These are phyloP conservation scores for Trametes gibbosa DNA, from an alignment of 768 basidiomycete species.

Conservation along the genomic window DNA sequence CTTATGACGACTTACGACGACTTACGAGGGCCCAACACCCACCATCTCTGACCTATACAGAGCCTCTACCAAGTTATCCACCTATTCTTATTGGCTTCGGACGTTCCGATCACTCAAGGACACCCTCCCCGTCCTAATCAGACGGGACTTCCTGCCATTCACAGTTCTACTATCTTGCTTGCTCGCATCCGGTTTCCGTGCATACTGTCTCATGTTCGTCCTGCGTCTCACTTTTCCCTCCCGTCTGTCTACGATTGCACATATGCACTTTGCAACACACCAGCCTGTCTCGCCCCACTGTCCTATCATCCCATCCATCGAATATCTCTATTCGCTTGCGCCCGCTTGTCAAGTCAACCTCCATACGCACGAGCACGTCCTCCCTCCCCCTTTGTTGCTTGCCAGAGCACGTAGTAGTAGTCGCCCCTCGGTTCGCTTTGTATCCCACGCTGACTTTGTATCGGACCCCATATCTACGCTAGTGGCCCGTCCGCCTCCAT, in stretches of 20 bases:
- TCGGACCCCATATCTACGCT: no score
- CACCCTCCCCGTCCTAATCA: conserved; percentile 4
- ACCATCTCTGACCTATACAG: neutral
- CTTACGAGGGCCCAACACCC: neutral
- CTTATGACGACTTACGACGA: conserved; percentile 1
- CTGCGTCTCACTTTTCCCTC: neutral
- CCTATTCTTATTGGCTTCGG: conserved; percentile 12
- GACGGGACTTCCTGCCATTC: conserved; percentile 16
- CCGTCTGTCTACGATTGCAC: no score
- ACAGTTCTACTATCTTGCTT: neutral
- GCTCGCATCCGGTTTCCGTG: neutral
- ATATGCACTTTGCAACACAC: neutral
- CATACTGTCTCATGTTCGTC: neutral
- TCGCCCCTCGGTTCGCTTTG: neutral
- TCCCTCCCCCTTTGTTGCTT: neutral
- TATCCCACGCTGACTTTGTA: neutral
- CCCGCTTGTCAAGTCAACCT: neutral
- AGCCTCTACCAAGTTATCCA: conserved; percentile 3
- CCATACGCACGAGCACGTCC: neutral
- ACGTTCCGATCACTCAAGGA: conserved; percentile 8
- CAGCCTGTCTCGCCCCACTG: neutral
- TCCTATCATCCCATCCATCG: neutral
- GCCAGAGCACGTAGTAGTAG: neutral
- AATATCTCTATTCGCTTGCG: neutral
- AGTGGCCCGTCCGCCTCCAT: no score